Percentiles rank a stretch among this genome's conserved stretches.
These are phyloP conservation scores for Cucurbitaria berberidis DNA, from an alignment of 2,329 filamentous ascomycete genomes.

Conservation along the genomic window DNA sequence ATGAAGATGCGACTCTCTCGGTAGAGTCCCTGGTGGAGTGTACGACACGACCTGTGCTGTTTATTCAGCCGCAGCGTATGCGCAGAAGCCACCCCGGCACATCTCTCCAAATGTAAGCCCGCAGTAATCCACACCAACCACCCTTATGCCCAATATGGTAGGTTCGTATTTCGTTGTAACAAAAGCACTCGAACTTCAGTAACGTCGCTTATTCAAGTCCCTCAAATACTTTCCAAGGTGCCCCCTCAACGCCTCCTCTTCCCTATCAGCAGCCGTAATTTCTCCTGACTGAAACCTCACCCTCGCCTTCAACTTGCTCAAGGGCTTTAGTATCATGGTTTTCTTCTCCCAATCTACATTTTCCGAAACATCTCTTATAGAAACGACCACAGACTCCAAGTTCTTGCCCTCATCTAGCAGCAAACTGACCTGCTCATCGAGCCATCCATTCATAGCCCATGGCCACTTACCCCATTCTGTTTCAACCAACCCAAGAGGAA, in stretches of 20 bases:
- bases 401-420: conserved; percentile 13
- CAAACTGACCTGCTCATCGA: conserved; percentile 10
- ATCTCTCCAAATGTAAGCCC: too few relatives aligned
- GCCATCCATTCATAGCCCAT: conserved; percentile 9
- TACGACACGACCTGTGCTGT: too few relatives aligned
- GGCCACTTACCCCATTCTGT: neutral
- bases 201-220: neutral
- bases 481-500: too few relatives aligned
- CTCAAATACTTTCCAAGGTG: neutral
- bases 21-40: too few relatives aligned
- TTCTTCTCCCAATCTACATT: conserved; percentile 10
- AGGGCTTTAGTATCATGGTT: conserved; percentile 10
- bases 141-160: too few relatives aligned
- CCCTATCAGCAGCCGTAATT: conserved; percentile 3
- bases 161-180: too few relatives aligned
- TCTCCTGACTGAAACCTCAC: conserved; percentile 15
- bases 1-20: too few relatives aligned
- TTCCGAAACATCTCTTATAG: neutral
- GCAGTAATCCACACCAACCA: too few relatives aligned
- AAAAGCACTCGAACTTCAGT: neutral
- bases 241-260: conserved; percentile 6
- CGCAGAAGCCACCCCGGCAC: too few relatives aligned
- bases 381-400: neutral
- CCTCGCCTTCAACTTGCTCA: conserved; percentile 9
- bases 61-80: too few relatives aligned